Evolutionary conservation across 2,329 filamentous ascomycete genomes (phyloP), one percentile per base, ranked within the genome.

Genomic region (Cytospora piceae): DNA sequence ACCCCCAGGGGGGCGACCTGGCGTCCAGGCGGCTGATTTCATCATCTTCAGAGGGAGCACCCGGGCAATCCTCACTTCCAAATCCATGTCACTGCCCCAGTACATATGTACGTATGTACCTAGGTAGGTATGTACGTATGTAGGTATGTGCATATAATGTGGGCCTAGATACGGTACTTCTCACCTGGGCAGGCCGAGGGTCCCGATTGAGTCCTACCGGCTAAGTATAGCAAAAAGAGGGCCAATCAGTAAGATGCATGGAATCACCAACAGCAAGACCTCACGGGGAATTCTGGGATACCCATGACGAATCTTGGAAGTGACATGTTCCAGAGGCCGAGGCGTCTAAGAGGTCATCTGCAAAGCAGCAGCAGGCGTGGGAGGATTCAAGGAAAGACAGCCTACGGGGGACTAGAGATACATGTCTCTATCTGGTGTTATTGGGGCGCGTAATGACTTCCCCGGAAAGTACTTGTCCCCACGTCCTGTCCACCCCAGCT

Each of bases 281-380:
- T 49, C n/a, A 22, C 4, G 20, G 42, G 42, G 17, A 5, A 8
- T 22, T 22, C n/a, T 49, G 42, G 4, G 39, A 49, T 49, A 24
- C 42, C 42, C n/a, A 49, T 22, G 42, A 49, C n/a, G 42, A 49
- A 46, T n/a, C 17, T 46, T n/a, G 34, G 37, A 49, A 7, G 29
- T 49, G 60, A 63, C 37, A 57, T 52, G 59, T 52, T 52, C 54
- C 27, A 46, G 51, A 55, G 51, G 52, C 56, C 53, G 39, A 53
- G 54, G 60, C 59, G 39, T n/a, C n/a, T 6, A 12, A 17, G n/a
- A 49, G 42, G 42, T 49, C 42, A 49, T 22, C 42, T 49, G 42
- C 42, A 22, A 8, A 1, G 37, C 37, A 46, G 57, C 17, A 22
- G 32, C 8, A 54, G 34, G 52, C 60, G 60, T 57, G 60, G 60